phyloP scores from a whole-genome alignment of 345 rosid genomes.

The Populus tremula region DNA sequence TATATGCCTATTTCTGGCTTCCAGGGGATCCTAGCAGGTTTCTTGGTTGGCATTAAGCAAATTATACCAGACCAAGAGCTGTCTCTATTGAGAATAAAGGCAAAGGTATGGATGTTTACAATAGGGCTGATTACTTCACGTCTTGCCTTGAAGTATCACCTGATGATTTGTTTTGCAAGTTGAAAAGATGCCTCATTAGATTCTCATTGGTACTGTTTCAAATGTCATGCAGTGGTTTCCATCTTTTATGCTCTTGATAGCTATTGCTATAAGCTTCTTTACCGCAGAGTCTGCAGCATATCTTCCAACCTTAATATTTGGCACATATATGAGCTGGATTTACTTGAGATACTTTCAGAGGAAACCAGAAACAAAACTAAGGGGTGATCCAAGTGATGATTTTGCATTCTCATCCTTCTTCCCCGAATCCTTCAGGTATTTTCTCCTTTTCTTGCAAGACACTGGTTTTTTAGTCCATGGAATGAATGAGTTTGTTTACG shows the following conservation, averaged over 20 bases:
- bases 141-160: neutral
- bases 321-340: constrained; percentile 88
- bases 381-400: constrained; percentile 95
- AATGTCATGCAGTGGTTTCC: constrained; percentile 83
- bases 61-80: constrained; percentile 93
- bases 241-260: constrained; percentile 59
- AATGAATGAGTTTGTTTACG: constrained; percentile 3
- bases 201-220: constrained; percentile 13
- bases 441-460: neutral
- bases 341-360: constrained; percentile 86
- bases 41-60: constrained; percentile 95
- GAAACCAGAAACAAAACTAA: constrained; percentile 79
- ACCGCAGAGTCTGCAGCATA: constrained; percentile 62
- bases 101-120: constrained; percentile 52
- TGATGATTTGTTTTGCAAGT: neutral
- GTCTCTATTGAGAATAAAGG: constrained; percentile 65
- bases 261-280: constrained; percentile 76
- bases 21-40: constrained; percentile 79
- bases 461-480: neutral
- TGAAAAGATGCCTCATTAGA: constrained; percentile 19
- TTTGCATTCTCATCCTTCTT: constrained; percentile 91
- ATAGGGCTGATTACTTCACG: neutral
- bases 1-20: constrained; percentile 97
- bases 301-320: constrained; percentile 88
- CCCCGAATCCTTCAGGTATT: constrained; percentile 80